A percentile compares a stretch with the other conserved stretches of the same genome.
Conservation (phyloP, 2,329 filamentous ascomycete genomes). For the Claviceps sp. region DNA sequence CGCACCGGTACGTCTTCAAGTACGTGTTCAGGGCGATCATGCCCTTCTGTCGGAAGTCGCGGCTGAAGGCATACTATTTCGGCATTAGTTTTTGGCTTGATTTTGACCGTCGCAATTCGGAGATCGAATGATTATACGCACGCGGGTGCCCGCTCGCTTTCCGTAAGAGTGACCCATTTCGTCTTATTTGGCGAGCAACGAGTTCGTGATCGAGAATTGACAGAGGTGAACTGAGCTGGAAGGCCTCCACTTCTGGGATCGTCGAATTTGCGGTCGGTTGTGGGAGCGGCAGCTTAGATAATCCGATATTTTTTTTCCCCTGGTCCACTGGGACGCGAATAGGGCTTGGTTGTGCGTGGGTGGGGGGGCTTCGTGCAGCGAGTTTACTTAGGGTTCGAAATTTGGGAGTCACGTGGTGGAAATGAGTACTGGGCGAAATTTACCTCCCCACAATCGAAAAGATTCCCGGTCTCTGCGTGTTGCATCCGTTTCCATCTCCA, state of each 20-base stretch:
- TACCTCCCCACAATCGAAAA: conserved; percentile 21
- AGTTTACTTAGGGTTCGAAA: conserved; percentile 20
- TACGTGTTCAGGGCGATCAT: conserved; percentile 90
- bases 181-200: conserved; percentile 32
- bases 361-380: conserved; percentile 1
- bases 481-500: conserved; percentile 19
- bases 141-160: conserved; percentile 76
- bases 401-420: conserved; percentile 15
- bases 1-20: conserved; percentile 77
- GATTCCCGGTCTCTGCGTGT: conserved; percentile 15
- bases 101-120: conserved; percentile 17
- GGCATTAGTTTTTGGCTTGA: conserved; percentile 6
- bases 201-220: conserved; percentile 30
- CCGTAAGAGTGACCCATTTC: conserved; percentile 78
- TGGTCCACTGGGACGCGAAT: conserved; percentile 6
- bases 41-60: conserved; percentile 90
- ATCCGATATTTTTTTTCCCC: conserved; percentile 17
- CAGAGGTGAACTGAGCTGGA: conserved; percentile 20
- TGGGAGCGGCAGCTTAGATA: conserved; percentile 24
- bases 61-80: conserved; percentile 73
- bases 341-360: conserved; percentile 20
- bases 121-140: conserved; percentile 32
- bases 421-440: conserved; percentile 10
- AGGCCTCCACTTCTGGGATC: conserved; percentile 17
- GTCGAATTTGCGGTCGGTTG: conserved; percentile 26